Evolutionary conservation across 2,329 filamentous ascomycete species (phyloP), one percentile per base, ranked within the genome.

Genomic region (Periconia macrospinosa): DNA sequence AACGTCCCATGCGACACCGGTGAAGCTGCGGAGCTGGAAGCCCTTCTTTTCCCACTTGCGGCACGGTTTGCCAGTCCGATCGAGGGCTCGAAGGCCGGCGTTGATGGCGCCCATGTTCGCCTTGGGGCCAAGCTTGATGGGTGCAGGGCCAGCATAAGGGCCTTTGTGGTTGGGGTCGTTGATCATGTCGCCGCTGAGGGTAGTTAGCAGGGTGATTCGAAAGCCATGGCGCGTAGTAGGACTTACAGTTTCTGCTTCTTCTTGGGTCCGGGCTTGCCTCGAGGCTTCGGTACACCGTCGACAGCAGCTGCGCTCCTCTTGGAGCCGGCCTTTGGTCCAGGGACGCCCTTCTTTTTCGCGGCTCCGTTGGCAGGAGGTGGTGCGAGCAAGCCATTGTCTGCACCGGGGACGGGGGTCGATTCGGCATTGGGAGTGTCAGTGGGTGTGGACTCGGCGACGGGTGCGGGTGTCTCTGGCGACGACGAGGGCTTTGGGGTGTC

Each of bases 41-140:
- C 86, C 84, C 59, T 91, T 91, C 74, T 87, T 90, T 71, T 86
- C 82, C 94, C 94, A 99, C 73, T 87, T 92, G 60, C 93, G 90
- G 75, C 92, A 97, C 10, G 94, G 92, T 68, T 93, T 90, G 62
- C 93, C 93, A 8, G 89, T 89, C 56, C 93, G 88, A 75, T 99
- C 94, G 60, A 99, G 89, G 13, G 94, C 93, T 51, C 94, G 91
- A 47, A 99, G 87, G 49, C 91, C 91, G 50, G 94, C 94, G 71
- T 99, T 99, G 81, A 99, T 99, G 55, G 93, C 93, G 59, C 94
- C 94, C 67, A 93, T 90, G 73, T 97, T 97, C 48, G 93, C 93
- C 76, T 97, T 97, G 62, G 94, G 94, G 3, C 93, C 93, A 23
- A 97, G 87, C 74, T 96, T 96, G 47, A 81, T 79, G 43, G 79